phyloP scores from a whole-genome alignment of 2,329 filamentous ascomycete species.

The Sordariomycetes sp. region DNA sequence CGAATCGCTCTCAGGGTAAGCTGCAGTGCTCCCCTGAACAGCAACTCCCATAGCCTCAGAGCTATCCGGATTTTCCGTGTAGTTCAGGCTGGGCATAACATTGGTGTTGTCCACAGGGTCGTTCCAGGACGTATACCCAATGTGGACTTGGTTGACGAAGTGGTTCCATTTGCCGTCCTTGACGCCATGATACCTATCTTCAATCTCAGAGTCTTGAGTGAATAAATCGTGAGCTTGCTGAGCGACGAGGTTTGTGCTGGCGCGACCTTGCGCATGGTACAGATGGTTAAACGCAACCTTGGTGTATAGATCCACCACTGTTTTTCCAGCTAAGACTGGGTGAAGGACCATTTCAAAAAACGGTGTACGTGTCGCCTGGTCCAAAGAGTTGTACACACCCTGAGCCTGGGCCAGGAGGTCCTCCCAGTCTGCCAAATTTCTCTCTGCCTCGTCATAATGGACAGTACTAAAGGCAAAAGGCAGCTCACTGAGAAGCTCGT shows the following conservation, averaged over 20 bases:
- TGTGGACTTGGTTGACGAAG: constrained; percentile 37
- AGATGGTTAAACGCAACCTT: constrained; percentile 34
- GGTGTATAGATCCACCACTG: constrained; percentile 39
- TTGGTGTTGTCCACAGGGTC: constrained; percentile 39
- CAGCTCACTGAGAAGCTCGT: constrained; percentile 19
- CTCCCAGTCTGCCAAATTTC: constrained; percentile 40
- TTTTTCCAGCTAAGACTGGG: constrained; percentile 42
- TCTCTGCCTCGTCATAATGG: constrained; percentile 50
- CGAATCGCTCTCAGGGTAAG: constrained; percentile 25
- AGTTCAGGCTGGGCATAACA: constrained; percentile 20
- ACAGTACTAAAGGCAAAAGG: constrained; percentile 36
- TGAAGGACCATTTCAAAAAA: constrained; percentile 51
- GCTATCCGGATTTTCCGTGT: background rate
- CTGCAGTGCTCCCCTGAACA: background rate
- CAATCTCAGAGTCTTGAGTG: constrained; percentile 30
- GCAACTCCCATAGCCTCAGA: background rate
- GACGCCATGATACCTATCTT: constrained; percentile 30
- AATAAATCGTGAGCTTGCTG: constrained; percentile 25
- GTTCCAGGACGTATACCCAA: constrained; percentile 38
- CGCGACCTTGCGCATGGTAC: constrained; percentile 35
- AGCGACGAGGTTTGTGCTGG: constrained; percentile 27
- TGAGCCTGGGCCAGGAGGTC: constrained; percentile 33
- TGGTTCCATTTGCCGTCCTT: constrained; percentile 27
- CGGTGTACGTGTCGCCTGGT: constrained; percentile 28
- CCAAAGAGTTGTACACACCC: constrained; percentile 31